Percentiles rank a stretch among this genome's conserved stretches.
phyloP scores from a whole-genome alignment of 2,329 filamentous ascomycete species.

The Dothideomycetes sp. region DNA sequence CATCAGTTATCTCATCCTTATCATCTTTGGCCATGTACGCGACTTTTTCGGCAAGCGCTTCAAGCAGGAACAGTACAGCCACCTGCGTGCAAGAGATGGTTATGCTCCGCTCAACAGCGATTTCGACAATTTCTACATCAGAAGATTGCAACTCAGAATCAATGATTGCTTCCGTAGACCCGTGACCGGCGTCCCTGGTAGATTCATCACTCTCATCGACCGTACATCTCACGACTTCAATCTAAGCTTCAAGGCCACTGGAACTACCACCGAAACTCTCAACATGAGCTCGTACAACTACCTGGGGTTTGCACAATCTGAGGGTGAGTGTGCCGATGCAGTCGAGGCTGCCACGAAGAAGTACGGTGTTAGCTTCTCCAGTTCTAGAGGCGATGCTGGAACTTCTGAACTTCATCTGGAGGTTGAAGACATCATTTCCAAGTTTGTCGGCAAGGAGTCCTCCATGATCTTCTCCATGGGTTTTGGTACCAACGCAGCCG shows the following conservation, averaged over 20 bases:
- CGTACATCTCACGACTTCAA: slow-evolving; percentile 88
- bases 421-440: slow-evolving; percentile 79
- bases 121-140: slow-evolving; percentile 97
- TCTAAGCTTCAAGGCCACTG: slow-evolving; percentile 75
- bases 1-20: slow-evolving; percentile 93
- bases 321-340: slow-evolving; percentile 88
- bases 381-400: slow-evolving; percentile 71
- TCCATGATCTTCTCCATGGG: slow-evolving; percentile 99
- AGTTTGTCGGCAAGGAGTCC: slow-evolving; percentile 86
- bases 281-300: slow-evolving; percentile 99
- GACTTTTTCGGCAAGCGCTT: slow-evolving; percentile 98
- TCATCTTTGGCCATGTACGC: slow-evolving; percentile 86
- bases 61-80: slow-evolving; percentile 73
- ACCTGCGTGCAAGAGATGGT: slow-evolving; percentile 72
- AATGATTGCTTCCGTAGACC: slow-evolving; percentile 95
- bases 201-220: slow-evolving; percentile 87
- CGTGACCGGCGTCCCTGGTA: slow-evolving; percentile 84
- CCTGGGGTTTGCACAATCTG: slow-evolving; percentile 93
- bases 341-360: slow-evolving; percentile 77
- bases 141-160: slow-evolving; percentile 83
- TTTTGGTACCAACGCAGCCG: slow-evolving; percentile 87
- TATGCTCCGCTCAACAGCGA: slow-evolving; percentile 95
- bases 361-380: slow-evolving; percentile 74
- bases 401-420: slow-evolving; percentile 81
- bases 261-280: slow-evolving; percentile 84